These are phyloP conservation scores for Candida sp. DNA, from an alignment of 1,139 yeast genomes.

Conservation along the genomic window DNA sequence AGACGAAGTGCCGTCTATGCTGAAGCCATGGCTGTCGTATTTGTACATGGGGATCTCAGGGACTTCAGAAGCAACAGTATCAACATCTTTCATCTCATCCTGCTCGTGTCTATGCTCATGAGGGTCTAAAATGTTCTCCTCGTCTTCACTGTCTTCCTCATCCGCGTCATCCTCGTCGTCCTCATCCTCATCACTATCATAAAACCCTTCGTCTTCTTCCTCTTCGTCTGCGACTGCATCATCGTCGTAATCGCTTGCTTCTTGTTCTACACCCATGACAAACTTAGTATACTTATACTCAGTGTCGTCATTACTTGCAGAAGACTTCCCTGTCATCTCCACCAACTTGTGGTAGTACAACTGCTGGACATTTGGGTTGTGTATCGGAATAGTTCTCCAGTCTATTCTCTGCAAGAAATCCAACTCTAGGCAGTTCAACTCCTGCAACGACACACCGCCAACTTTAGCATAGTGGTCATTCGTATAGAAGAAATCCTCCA, in stretches of 20 bases:
- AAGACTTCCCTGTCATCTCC: slow-evolving; percentile 2
- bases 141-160: slow-evolving; percentile 8
- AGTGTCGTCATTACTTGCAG: slow-evolving; percentile 2
- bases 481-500: slow-evolving; percentile 94
- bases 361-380: slow-evolving; percentile 9
- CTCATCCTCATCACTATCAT: slow-evolving; percentile 17
- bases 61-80: slow-evolving; percentile 4
- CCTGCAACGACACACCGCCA: slow-evolving; percentile 90
- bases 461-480: slow-evolving; percentile 95
- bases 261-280: slow-evolving; percentile 10
- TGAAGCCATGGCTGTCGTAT: slow-evolving; percentile 29
- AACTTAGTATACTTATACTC: slow-evolving; percentile 13
- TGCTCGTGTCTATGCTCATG: slow-evolving; percentile 5
- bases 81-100: slow-evolving; percentile 6
- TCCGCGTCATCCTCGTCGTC: slow-evolving; percentile 2
- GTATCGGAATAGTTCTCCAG: slow-evolving; percentile 56
- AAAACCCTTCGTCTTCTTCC: slow-evolving; percentile 15
- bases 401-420: slow-evolving; percentile 85
- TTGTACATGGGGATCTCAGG: slow-evolving; percentile 9
- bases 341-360: slow-evolving; percentile 4
- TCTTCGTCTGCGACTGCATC: slow-evolving; percentile 7
- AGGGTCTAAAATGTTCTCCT: slow-evolving; percentile 7
- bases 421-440: slow-evolving; percentile 84
- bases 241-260: slow-evolving; percentile 11
- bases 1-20: slow-evolving; percentile 36